Evolutionary conservation across 345 rosid genomes (phyloP).

Genomic region (Linum tenue): DNA sequence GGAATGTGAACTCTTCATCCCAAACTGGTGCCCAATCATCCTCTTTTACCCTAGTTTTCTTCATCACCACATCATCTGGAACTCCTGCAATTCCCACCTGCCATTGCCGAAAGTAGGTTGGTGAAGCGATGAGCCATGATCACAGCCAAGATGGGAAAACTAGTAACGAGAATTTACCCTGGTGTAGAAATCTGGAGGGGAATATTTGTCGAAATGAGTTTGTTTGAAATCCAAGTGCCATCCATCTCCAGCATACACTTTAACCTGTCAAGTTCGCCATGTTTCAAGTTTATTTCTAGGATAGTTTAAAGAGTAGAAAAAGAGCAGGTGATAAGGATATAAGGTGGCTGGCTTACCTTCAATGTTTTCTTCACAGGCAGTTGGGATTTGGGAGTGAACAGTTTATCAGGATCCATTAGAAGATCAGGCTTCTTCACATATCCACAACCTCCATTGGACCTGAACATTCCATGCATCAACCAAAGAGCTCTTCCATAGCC

Average conservation of each 20-base stretch:
- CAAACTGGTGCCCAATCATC: slow-evolving; percentile 23
- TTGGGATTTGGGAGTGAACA: slow-evolving; percentile 16
- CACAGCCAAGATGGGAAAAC: not conserved
- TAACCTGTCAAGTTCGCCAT: slow-evolving; percentile 12
- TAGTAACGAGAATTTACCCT: slow-evolving; percentile 9
- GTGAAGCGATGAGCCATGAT: not conserved
- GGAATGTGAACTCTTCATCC: slow-evolving; percentile 22
- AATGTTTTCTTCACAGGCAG: slow-evolving; percentile 15
- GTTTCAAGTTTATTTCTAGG: not conserved
- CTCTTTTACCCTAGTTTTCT: slow-evolving; percentile 16
- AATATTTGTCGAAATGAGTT: slow-evolving; percentile 18
- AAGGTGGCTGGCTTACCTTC: slow-evolving; percentile 9
- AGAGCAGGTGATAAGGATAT: not conserved
- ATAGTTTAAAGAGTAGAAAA: not conserved
- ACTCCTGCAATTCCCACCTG: slow-evolving; percentile 28
- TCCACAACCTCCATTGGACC: slow-evolving; percentile 26
- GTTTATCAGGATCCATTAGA: slow-evolving; percentile 15
- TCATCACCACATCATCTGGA: slow-evolving; percentile 9
- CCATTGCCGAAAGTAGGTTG: not conserved
- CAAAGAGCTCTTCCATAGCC: slow-evolving; percentile 27
- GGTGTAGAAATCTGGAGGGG: slow-evolving; percentile 26
- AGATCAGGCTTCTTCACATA: slow-evolving; percentile 23
- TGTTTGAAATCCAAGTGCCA: slow-evolving; percentile 21
- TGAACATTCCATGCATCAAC: slow-evolving; percentile 30
- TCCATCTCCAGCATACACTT: slow-evolving; percentile 25